Conservation (phyloP, 1,284 basidiomycete genomes). For the Rhodotorula sp. region DNA sequence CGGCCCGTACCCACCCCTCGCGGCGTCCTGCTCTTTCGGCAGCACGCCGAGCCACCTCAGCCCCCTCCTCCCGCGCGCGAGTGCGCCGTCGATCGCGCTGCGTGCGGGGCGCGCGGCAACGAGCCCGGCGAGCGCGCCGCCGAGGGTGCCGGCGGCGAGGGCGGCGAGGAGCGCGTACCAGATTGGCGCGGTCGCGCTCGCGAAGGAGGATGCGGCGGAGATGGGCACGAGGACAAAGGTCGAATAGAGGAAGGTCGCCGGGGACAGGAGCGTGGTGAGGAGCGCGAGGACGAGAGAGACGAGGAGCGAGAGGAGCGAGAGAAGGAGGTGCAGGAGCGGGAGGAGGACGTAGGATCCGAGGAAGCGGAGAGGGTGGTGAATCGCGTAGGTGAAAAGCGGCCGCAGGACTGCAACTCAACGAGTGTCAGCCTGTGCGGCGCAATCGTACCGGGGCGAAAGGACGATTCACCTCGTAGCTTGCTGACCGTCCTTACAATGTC, state of each 20-base stretch:
- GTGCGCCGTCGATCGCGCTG: conserved; percentile 1
- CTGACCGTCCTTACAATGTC: conserved; percentile 24
- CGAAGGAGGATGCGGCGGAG: not conserved
- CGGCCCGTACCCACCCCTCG: not conserved
- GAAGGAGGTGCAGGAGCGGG: conserved; percentile 9
- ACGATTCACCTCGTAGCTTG: conserved; percentile 17
- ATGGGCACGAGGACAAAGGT: conserved; percentile 8
- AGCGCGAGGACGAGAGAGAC: not conserved
- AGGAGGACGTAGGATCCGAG: conserved; percentile 13
- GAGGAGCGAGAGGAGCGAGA: conserved; percentile 9
- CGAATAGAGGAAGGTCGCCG: not conserved
- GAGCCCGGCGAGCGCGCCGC: conserved; percentile 17
- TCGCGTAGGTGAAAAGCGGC: conserved; percentile 22
- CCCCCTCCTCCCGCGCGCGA: not conserved
- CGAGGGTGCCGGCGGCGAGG: conserved; percentile 1
- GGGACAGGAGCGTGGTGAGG: not conserved
- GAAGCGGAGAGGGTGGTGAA: conserved; percentile 35
- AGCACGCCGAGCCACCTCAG: conserved; percentile 19
- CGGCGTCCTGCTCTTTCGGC: not conserved
- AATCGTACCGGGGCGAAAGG: no score
- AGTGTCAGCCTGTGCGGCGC: not conserved
- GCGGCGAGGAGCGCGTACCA: conserved; percentile 17
- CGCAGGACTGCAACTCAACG: conserved; percentile 2
- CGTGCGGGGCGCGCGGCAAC: conserved; percentile 11
- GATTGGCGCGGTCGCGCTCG: conserved; percentile 6